phyloP scores from a whole-genome alignment of 1,139 yeast genomes.

The Candida freyschussii region DNA sequence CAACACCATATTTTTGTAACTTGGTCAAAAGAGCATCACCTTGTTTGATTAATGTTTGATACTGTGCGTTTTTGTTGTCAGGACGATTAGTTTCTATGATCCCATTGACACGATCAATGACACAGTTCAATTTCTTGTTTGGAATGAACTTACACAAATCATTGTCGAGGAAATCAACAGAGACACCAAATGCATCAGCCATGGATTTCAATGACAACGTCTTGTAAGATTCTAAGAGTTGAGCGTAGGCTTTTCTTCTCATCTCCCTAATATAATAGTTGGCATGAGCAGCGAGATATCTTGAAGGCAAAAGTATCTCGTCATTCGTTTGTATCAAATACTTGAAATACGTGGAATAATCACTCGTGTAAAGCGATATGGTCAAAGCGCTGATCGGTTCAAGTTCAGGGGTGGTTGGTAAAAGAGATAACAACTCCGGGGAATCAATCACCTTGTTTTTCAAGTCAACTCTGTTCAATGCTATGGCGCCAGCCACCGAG shows the following conservation, averaged over 20 bases:
- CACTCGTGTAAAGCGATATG: slow-evolving; percentile 84
- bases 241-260: slow-evolving; percentile 94
- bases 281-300: slow-evolving; percentile 75
- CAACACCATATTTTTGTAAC: slow-evolving; percentile 95
- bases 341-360: slow-evolving; percentile 76
- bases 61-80: slow-evolving; percentile 92
- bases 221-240: slow-evolving; percentile 89
- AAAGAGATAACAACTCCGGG: slow-evolving; percentile 83
- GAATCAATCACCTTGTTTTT: slow-evolving; percentile 85
- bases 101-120: slow-evolving; percentile 93
- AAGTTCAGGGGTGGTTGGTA: slow-evolving; percentile 64
- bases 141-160: slow-evolving; percentile 92
- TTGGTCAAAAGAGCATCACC: slow-evolving; percentile 93
- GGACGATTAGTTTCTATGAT: slow-evolving; percentile 95
- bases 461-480: slow-evolving; percentile 79
- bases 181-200: slow-evolving; percentile 91
- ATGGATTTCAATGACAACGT: slow-evolving; percentile 83
- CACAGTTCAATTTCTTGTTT: slow-evolving; percentile 88
- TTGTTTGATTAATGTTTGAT: slow-evolving; percentile 80
- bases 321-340: slow-evolving; percentile 77
- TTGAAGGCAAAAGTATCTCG: slow-evolving; percentile 63
- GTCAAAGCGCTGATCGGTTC: slow-evolving; percentile 83
- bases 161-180: slow-evolving; percentile 72
- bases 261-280: slow-evolving; percentile 84
- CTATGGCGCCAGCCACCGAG: slow-evolving; percentile 75